Evolutionary conservation across 1,284 basidiomycete genomes (phyloP).

Genomic region (Meripilus lineatus): DNA sequence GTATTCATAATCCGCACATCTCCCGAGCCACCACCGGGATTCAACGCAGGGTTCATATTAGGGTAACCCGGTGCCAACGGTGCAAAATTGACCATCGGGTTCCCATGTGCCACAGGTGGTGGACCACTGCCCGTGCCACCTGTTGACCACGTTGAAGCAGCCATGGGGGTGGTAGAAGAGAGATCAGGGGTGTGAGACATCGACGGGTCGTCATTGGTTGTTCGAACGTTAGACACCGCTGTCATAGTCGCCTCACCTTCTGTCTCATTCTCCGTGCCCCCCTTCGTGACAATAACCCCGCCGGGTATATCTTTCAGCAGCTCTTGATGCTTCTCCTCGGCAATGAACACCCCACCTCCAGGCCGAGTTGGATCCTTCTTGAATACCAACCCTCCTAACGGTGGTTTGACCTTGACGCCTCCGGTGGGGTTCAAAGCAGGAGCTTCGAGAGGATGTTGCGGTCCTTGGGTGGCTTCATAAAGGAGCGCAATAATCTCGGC

Average conservation of each 20-base stretch:
- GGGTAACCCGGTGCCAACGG: conserved; percentile 34
- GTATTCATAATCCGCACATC: conserved; percentile 74
- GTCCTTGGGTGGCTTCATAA: conserved; percentile 85
- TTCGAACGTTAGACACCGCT: conserved; percentile 22
- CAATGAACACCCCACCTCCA: conserved; percentile 82
- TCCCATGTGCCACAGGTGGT: conserved; percentile 8
- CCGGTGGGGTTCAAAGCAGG: conserved; percentile 70
- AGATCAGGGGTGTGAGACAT: conserved; percentile 23
- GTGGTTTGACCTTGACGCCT: conserved; percentile 58
- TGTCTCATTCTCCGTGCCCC: conserved; percentile 39
- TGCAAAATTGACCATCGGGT: conserved; percentile 48
- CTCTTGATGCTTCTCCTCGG: conserved; percentile 45
- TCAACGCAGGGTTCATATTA: conserved; percentile 61
- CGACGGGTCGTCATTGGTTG: conserved; percentile 20
- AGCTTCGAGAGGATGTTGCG: conserved; percentile 49
- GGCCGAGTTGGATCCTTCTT: conserved; percentile 71
- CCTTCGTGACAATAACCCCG: conserved; percentile 61
- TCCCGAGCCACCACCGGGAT: conserved; percentile 30
- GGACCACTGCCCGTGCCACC: conserved; percentile 8
- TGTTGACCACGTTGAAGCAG: conserved; percentile 9
- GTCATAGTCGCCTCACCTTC: conserved; percentile 45
- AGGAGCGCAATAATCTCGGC: conserved; percentile 89
- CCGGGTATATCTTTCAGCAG: conserved; percentile 53
- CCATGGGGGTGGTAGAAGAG: conserved; percentile 10
- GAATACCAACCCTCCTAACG: conserved; percentile 57